Percentiles rank a stretch among this genome's conserved stretches.
Evolutionary conservation across 2,329 filamentous ascomycete genomes (phyloP).

Genomic region (Neurospora crassa): DNA sequence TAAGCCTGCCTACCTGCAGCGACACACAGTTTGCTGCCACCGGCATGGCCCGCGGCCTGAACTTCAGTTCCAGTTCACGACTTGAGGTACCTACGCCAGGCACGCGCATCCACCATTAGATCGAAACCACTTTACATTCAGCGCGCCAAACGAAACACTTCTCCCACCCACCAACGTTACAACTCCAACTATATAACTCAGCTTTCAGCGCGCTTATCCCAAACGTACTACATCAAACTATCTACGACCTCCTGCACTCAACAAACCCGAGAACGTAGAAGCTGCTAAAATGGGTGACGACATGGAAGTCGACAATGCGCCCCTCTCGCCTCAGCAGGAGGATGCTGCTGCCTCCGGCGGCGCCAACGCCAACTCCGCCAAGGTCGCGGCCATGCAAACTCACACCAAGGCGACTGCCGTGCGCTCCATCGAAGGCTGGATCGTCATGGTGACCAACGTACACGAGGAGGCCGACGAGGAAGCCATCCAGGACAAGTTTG

Average conservation of each 20-base stretch:
- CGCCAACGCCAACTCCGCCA: conserved; percentile 29
- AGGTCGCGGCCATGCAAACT: conserved; percentile 60
- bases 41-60: neutral
- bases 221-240: neutral
- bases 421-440: conserved; percentile 84
- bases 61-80: neutral
- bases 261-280: neutral
- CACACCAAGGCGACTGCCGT: conserved; percentile 68
- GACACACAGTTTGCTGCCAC: neutral
- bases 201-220: neutral
- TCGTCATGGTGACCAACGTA: conserved; percentile 76
- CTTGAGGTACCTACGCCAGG: neutral
- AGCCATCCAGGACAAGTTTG: conserved; percentile 71
- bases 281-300: conserved; percentile 1
- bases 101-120: neutral
- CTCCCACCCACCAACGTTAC: neutral
- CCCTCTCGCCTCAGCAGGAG: conserved; percentile 1
- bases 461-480: conserved; percentile 84
- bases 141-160: neutral
- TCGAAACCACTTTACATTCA: neutral
- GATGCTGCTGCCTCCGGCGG: neutral
- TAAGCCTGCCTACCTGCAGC: neutral
- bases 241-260: neutral
- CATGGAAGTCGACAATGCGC: conserved; percentile 4
- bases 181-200: neutral